Evolutionary conservation across 768 basidiomycete genomes (phyloP).

Genomic region (Lentinus tigrinus): DNA sequence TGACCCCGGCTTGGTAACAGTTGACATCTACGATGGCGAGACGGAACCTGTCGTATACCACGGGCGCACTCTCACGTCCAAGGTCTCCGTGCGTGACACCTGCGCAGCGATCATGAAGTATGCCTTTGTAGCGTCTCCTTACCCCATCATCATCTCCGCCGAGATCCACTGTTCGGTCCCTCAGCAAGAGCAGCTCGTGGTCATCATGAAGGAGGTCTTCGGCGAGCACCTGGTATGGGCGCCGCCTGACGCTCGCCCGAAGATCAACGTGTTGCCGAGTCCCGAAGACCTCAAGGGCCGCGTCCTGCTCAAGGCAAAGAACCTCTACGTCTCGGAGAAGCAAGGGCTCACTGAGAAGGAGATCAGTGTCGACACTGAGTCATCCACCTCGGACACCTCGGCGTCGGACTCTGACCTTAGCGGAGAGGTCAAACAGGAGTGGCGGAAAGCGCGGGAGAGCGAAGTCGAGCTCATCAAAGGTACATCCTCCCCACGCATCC

Average conservation of each 20-base stretch:
- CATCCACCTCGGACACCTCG: conserved; percentile 38
- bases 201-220: conserved; percentile 68
- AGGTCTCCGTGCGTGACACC: conserved; percentile 76
- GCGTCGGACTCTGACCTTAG: conserved; percentile 30
- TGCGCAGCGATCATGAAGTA: conserved; percentile 85
- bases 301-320: conserved; percentile 88
- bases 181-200: conserved; percentile 78
- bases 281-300: conserved; percentile 78
- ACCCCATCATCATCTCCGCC: conserved; percentile 90
- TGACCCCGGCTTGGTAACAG: conserved; percentile 37
- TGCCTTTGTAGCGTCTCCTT: conserved; percentile 86
- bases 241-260: conserved; percentile 46
- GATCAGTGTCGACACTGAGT: conserved; percentile 38
- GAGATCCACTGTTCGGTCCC: conserved; percentile 82
- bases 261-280: conserved; percentile 67
- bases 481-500: conserved; percentile 1
- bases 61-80: conserved; percentile 84
- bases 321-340: conserved; percentile 53
- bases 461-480: conserved; percentile 37
- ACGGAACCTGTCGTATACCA: conserved; percentile 84
- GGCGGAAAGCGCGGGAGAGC: conserved; percentile 30
- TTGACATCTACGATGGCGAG: conserved; percentile 92
- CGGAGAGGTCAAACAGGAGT: conserved; percentile 27
- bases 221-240: conserved; percentile 51
- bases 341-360: conserved; percentile 35